phyloP scores from a whole-genome alignment of 805 yeast genomes.

The Ascoidea asiatica region DNA sequence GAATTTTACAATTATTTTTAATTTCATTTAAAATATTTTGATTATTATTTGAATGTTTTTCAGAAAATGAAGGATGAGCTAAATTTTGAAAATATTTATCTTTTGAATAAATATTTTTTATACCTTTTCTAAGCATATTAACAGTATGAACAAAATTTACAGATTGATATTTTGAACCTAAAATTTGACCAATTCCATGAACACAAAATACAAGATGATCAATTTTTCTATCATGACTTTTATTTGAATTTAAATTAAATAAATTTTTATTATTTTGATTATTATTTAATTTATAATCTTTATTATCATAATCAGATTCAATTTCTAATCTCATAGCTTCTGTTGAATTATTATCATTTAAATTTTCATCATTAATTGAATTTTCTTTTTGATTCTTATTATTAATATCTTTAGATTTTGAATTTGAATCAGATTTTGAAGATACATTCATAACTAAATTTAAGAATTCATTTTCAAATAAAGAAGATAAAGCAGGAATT shows the following conservation, averaged over 20 bases:
- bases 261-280: no score
- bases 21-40: slow-evolving; percentile 27
- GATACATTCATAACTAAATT: slow-evolving; percentile 6
- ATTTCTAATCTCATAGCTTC: slow-evolving; percentile 24
- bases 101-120: slow-evolving; percentile 35
- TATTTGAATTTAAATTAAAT: slow-evolving; percentile 16
- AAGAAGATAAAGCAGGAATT: no score
- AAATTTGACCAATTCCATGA: slow-evolving; percentile 89
- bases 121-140: slow-evolving; percentile 44
- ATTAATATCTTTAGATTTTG: slow-evolving; percentile 5
- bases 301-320: slow-evolving; percentile 28
- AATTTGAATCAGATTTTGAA: slow-evolving; percentile 9
- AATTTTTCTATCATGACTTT: slow-evolving; percentile 27
- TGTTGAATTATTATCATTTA: slow-evolving; percentile 20
- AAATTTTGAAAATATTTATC: slow-evolving; percentile 25
- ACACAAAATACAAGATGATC: slow-evolving; percentile 65
- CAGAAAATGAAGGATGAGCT: background rate
- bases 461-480: no score
- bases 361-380: slow-evolving; percentile 12
- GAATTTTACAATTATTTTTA: slow-evolving; percentile 44
- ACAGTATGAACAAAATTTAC: slow-evolving; percentile 82
- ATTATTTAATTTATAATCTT: no score
- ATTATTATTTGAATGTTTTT: slow-evolving; percentile 28
- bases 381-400: slow-evolving; percentile 9
- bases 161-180: slow-evolving; percentile 66